Percentiles rank a stretch among this genome's conserved stretches.
phyloP scores from a whole-genome alignment of 2,329 filamentous ascomycete species.

The Aspergillus niger region DNA sequence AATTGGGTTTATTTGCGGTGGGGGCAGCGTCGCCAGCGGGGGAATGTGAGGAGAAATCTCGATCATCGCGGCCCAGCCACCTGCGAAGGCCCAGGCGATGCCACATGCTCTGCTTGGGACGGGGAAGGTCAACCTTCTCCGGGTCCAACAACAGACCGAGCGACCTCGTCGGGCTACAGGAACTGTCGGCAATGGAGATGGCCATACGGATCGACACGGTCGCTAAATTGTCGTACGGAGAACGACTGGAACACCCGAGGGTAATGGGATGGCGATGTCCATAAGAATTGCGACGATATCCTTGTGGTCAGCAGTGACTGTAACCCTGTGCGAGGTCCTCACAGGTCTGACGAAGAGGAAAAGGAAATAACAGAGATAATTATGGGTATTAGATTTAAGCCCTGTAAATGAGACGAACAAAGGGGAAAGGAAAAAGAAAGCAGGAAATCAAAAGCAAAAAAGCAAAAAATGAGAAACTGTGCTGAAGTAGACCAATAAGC shows the following conservation, averaged over 20 bases:
- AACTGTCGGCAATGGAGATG: constrained; percentile 44
- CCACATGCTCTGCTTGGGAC: constrained; percentile 49
- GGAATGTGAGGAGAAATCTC: constrained; percentile 32
- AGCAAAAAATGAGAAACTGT: background rate
- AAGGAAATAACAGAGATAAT: constrained; percentile 10
- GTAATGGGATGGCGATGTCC: constrained; percentile 37
- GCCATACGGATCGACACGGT: constrained; percentile 41
- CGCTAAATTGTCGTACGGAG: constrained; percentile 30
- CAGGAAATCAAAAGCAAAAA: constrained; percentile 2
- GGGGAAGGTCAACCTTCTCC: constrained; percentile 34
- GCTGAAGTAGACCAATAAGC: constrained; percentile 8
- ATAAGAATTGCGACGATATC: constrained; percentile 36
- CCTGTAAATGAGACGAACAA: constrained; percentile 9
- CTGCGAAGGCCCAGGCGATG: constrained; percentile 45
- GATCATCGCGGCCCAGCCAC: constrained; percentile 47
- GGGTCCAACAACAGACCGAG: constrained; percentile 38
- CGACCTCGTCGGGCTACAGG: constrained; percentile 39
- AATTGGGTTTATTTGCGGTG: constrained; percentile 17
- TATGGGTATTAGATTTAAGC: background rate
- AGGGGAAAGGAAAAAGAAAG: constrained; percentile 7
- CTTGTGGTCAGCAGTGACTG: constrained; percentile 10
- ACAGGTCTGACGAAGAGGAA: constrained; percentile 4
- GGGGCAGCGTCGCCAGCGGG: constrained; percentile 20
- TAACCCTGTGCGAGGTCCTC: constrained; percentile 8
- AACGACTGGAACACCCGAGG: constrained; percentile 39